Percentiles rank a stretch among this genome's conserved stretches.
These are phyloP conservation scores for Moelleriella libera DNA, from an alignment of 2,329 filamentous ascomycete genomes.

Conservation along the genomic window DNA sequence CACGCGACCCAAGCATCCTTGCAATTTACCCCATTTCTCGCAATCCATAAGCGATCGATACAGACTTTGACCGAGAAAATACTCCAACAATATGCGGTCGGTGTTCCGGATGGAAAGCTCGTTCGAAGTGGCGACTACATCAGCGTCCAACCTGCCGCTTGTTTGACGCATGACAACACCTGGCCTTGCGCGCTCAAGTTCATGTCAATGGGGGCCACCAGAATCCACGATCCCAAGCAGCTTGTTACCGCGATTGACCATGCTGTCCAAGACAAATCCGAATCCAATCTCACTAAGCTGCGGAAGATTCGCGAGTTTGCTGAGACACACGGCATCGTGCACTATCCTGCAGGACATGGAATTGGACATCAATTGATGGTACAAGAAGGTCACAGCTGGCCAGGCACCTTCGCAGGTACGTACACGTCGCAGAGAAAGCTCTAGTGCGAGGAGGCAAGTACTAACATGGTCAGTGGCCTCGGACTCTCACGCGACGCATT, in stretches of 20 bases:
- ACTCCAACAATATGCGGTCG: slow-evolving; percentile 63
- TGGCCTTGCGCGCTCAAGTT: slow-evolving; percentile 65
- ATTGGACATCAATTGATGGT: slow-evolving; percentile 76
- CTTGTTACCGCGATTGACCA: slow-evolving; percentile 76
- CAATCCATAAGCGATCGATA: too few species aligned
- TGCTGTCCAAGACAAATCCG: slow-evolving; percentile 71
- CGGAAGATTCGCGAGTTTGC: slow-evolving; percentile 69
- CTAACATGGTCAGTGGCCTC: slow-evolving; percentile 46
- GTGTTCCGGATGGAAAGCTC: slow-evolving; percentile 55
- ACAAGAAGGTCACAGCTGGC: background rate
- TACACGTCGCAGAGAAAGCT: too few species aligned
- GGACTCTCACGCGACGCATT: slow-evolving; percentile 67
- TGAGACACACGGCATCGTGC: slow-evolving; percentile 57
- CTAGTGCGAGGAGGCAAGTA: too few species aligned
- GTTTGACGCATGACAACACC: slow-evolving; percentile 78
- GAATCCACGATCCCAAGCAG: slow-evolving; percentile 58
- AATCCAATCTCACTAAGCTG: slow-evolving; percentile 71
- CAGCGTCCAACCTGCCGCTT: slow-evolving; percentile 51
- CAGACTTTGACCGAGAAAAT: slow-evolving; percentile 88
- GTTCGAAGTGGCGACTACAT: slow-evolving; percentile 74
- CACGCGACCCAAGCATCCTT: too few species aligned
- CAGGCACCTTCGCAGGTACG: background rate
- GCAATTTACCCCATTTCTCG: too few species aligned
- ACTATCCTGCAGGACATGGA: slow-evolving; percentile 61
- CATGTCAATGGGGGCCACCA: slow-evolving; percentile 60